Evolutionary conservation across 139 green algal species (phyloP).

Genomic region (Edaphochlamys debaryana): DNA sequence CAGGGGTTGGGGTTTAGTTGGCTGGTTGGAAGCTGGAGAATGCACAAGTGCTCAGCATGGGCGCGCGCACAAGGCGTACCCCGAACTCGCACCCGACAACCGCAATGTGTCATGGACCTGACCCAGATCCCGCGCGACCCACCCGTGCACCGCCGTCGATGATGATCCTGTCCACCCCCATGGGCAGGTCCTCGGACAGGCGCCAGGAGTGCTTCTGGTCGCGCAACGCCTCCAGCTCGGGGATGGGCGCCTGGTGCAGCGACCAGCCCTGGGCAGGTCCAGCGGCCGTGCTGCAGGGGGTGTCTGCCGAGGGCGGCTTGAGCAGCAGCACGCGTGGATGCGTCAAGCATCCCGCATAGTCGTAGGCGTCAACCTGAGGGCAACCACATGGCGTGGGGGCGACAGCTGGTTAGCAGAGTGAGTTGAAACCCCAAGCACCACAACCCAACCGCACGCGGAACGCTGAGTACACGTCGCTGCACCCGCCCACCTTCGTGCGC

Average conservation of each 20-base stretch:
- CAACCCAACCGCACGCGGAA: too few species aligned
- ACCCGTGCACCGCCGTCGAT: slow-evolving; percentile 17
- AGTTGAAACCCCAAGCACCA: too few species aligned
- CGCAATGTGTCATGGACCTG: too few species aligned
- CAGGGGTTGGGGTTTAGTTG: background rate
- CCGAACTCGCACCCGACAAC: too few species aligned
- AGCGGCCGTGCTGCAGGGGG: background rate
- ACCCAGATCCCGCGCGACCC: background rate
- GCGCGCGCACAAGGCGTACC: too few species aligned
- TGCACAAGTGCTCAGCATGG: background rate
- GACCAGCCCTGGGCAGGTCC: too few species aligned
- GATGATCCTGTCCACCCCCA: background rate
- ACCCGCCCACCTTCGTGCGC: slow-evolving; percentile 56
- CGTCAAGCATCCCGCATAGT: slow-evolving; percentile 87
- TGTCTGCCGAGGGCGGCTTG: background rate
- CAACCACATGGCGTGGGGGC: too few species aligned
- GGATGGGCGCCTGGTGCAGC: slow-evolving; percentile 45
- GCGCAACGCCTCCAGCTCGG: slow-evolving; percentile 48
- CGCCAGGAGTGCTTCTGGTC: slow-evolving; percentile 30
- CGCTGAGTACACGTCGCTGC: too few species aligned
- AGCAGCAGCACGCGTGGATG: slow-evolving; percentile 77
- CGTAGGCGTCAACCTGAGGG: slow-evolving; percentile 66
- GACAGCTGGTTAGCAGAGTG: too few species aligned
- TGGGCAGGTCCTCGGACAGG: slow-evolving; percentile 7
- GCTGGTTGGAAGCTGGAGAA: too few species aligned